Evolutionary conservation across 495 filamentous ascomycete genomes (phyloP).

Genomic region (Elaphomyces granulatus): DNA sequence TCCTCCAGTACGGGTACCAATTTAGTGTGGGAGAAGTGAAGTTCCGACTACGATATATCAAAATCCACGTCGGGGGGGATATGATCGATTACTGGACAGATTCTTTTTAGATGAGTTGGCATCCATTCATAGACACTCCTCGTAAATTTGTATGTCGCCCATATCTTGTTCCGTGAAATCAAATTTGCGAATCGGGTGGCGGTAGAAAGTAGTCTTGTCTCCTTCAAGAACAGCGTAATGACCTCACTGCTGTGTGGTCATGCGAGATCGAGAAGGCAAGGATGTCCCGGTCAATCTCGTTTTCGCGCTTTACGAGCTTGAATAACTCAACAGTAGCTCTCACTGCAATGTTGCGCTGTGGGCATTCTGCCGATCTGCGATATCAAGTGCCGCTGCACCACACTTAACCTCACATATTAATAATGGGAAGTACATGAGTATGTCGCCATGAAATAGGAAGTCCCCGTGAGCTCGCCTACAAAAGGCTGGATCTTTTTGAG

Average conservation of each 20-base stretch:
- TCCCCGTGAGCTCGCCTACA: not conserved
- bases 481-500: conserved; percentile 17
- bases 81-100: conserved; percentile 20
- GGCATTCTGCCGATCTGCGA: conserved; percentile 24
- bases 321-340: conserved; percentile 6
- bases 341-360: conserved; percentile 20
- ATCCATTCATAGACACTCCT: conserved; percentile 31
- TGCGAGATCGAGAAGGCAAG: conserved; percentile 36
- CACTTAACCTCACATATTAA: conserved; percentile 26
- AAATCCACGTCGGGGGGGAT: conserved; percentile 9
- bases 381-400: conserved; percentile 16
- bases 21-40: too few relatives aligned
- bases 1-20: too few relatives aligned
- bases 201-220: conserved; percentile 9
- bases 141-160: conserved; percentile 19
- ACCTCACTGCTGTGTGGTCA: conserved; percentile 16
- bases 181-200: conserved; percentile 9
- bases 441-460: too few relatives aligned
- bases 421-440: conserved; percentile 29
- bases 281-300: conserved; percentile 14
- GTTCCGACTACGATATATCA: too few relatives aligned
- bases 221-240: conserved; percentile 15
- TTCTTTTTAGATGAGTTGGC: conserved; percentile 23
- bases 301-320: conserved; percentile 4
- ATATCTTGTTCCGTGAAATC: conserved; percentile 17